These are phyloP conservation scores for Penicillium sp. DNA, from an alignment of 2,329 filamentous ascomycete species.

Conservation along the genomic window DNA sequence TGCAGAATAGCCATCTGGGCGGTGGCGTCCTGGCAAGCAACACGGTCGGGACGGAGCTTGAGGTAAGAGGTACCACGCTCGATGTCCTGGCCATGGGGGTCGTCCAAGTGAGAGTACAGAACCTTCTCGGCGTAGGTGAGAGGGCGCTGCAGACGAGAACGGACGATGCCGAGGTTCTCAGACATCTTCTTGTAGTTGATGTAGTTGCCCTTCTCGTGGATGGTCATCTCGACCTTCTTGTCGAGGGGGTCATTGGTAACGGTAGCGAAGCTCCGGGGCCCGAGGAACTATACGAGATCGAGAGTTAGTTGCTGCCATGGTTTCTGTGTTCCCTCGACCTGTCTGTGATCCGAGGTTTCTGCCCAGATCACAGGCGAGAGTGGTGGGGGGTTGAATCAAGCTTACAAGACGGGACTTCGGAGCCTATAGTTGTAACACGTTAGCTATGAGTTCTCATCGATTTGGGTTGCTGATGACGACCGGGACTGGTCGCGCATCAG, in stretches of 20 bases:
- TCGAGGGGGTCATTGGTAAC: constrained; percentile 80
- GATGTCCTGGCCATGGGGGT: constrained; percentile 93
- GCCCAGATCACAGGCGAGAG: not conserved
- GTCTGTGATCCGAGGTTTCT: not conserved
- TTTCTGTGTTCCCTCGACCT: constrained; percentile 4
- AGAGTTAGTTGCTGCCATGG: constrained; percentile 25
- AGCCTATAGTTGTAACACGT: constrained; percentile 31
- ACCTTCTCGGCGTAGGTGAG: constrained; percentile 98
- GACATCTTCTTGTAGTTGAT: constrained; percentile 99
- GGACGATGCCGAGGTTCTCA: constrained; percentile 90
- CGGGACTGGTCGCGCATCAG: constrained; percentile 3
- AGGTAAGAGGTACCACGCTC: constrained; percentile 94
- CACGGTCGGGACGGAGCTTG: constrained; percentile 92
- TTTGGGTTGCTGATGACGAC: not conserved
- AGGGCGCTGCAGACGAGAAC: constrained; percentile 81
- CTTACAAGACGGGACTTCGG: constrained; percentile 47
- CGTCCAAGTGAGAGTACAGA: constrained; percentile 96
- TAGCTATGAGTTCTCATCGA: constrained; percentile 20
- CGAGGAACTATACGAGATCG: constrained; percentile 53
- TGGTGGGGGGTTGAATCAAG: constrained; percentile 6
- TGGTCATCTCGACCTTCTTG: constrained; percentile 97
- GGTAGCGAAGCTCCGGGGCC: constrained; percentile 72
- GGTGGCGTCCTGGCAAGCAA: constrained; percentile 98
- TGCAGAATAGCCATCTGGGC: constrained; percentile 99
- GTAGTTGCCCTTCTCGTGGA: constrained; percentile 91